phyloP scores from a whole-genome alignment of 805 yeast species.

The Wickerhamiella lipophila region DNA sequence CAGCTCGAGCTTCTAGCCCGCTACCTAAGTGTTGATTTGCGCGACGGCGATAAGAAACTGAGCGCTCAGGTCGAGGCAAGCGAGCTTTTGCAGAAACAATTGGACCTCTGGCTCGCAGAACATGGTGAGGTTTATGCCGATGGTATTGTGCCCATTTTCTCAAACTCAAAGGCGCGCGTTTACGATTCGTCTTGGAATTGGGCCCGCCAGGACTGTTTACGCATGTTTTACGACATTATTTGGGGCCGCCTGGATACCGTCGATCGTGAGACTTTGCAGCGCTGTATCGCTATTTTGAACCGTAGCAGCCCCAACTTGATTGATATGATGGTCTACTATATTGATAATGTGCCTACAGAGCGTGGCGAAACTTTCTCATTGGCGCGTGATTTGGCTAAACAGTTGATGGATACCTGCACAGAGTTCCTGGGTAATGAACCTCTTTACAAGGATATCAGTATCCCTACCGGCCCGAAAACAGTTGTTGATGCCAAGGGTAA shows the following conservation, averaged over 20 bases:
- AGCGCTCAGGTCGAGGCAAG: conserved; percentile 79
- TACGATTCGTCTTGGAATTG: conserved; percentile 99
- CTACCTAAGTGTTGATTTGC: conserved; percentile 83
- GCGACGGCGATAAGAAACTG: conserved; percentile 77
- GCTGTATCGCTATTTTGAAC: conserved; percentile 95
- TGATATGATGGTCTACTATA: conserved; percentile 91
- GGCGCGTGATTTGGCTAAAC: conserved; percentile 82
- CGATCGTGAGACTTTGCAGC: conserved; percentile 91
- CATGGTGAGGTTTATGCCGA: conserved; percentile 88
- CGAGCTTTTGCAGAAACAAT: conserved; percentile 68
- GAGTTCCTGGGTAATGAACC: conserved; percentile 73
- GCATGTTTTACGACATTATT: conserved; percentile 89
- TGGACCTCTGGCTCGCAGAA: conserved; percentile 83
- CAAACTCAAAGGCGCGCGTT: conserved; percentile 84
- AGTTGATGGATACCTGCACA: conserved; percentile 87
- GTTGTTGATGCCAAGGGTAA: conserved; percentile 79
- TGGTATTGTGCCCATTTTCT: conserved; percentile 83
- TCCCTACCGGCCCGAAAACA: conserved; percentile 93
- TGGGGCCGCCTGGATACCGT: conserved; percentile 84
- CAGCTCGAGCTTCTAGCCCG: conserved; percentile 87
- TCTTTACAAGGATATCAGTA: conserved; percentile 86
- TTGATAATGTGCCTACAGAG: conserved; percentile 69
- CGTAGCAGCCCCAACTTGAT: conserved; percentile 87
- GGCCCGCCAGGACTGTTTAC: conserved; percentile 95
- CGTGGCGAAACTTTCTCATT: conserved; percentile 88